Evolutionary conservation across 2,329 filamentous ascomycete species (phyloP), one percentile per base, ranked within the genome.

Genomic region (Botrytis byssoidea): DNA sequence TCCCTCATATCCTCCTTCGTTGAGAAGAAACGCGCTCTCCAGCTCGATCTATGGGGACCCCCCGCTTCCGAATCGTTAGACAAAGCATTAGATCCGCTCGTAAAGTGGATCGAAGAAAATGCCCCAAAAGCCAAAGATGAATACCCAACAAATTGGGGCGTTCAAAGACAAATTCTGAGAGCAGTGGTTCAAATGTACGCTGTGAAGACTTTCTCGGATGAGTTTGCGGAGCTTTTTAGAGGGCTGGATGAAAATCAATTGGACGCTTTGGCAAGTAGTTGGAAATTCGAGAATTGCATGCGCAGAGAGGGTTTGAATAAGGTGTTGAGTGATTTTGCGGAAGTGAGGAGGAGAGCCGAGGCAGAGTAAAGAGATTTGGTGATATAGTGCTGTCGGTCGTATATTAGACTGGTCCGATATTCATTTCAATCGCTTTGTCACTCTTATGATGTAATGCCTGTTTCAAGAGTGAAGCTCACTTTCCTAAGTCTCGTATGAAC

Each of bases 41-140:
- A 86, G 37, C 81, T 89, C 3, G 88, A 90, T 78, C 85, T 84
- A 25, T 90, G 88, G 88, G 88, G 87, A 0, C 80, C 82, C 5
- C 82, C 85, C 18, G 71, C 76, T 5, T 74, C 72, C 2, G 32
- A 81, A 82, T 71, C 82, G 84, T 60, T 82, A 79, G 40, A 68
- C 2, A 65, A 60, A 32, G 74, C 74, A 8, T 51, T 78, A n/a
- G 44, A 71, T 4, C 76, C 76, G 1, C 57, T 78, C 1, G 70
- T 71, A 0, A 70, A 72, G 6, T 77, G 77, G 83, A 84, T 68
- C 80, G 82, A 74, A 83, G 84, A 35, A 87, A 88, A 77, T 85
- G 86, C 22, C 82, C 83, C 68, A 14, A 73, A 76, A 12, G 75
- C 76, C 7, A 76, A 73, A 57, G 71, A 77, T 10, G 74, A 74